Conservation (phyloP, 139 green algal genomes). For the Desmodesmus armatus region DNA sequence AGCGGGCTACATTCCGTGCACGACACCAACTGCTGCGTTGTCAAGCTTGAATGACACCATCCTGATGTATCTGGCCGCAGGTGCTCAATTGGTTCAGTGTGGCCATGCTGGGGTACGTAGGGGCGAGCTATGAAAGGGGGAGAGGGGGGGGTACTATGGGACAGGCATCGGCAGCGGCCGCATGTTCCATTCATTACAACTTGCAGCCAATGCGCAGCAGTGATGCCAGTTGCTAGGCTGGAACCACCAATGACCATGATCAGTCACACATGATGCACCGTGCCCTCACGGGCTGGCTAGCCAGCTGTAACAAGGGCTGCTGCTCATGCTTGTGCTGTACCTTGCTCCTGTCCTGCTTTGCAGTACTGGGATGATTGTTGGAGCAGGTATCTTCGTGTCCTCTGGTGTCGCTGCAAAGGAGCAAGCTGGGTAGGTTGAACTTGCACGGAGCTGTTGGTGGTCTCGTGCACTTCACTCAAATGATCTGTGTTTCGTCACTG, state of each 20-base stretch:
- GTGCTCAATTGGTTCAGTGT: constrained; percentile 38
- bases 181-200: neutral
- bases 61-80: neutral
- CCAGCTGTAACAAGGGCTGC: neutral
- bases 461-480: neutral
- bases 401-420: constrained; percentile 69
- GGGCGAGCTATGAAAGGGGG: neutral
- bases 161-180: neutral
- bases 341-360: neutral
- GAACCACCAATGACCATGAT: too few relatives aligned
- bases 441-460: neutral
- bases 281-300: too few relatives aligned
- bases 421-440: constrained; percentile 45
- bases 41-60: neutral
- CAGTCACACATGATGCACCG: too few relatives aligned
- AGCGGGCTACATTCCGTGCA: neutral
- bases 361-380: constrained; percentile 71
- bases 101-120: neutral
- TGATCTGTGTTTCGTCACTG: neutral
- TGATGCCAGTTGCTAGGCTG: neutral
- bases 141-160: too few relatives aligned
- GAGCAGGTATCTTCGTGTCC: constrained; percentile 80
- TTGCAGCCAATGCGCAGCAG: neutral
- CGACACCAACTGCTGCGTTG: too few relatives aligned
- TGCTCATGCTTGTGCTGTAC: neutral